Base-by-base conservation (phyloP, 768 basidiomycete genomes). In the Psilocybe subaeruginosa region DNA sequence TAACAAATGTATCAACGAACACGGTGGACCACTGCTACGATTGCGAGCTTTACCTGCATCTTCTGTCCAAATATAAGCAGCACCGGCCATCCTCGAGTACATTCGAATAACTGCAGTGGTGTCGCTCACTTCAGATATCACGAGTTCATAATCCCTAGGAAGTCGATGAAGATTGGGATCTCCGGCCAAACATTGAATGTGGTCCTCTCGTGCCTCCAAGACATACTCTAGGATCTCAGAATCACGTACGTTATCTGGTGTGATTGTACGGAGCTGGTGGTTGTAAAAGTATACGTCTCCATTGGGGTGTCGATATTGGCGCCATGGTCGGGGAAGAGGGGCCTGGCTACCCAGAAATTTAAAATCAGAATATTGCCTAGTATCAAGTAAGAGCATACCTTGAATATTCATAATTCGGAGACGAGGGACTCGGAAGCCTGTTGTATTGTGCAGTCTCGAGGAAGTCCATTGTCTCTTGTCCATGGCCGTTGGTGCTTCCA, bases 221-320 rank as follows among this genome's bases (percentile, higher is more conserved):
- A 80, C 68, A 58, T 75, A 68, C 48, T 62, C 64, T 39, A 79
- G 68, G 50, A 71, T 77, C 8, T 64, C 59, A 8, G 72, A 68
- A 48, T 77, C 66, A 27, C 72, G 70, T 48, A 82, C 73, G 62
- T 81, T 70, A 58, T 80, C 78, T 6, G 77, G 72, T 0, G 80
- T 79, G 49, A 79, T 72, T 52, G 81, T 53, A 17, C 75, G 74
- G 45, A 77, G 64, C 16, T 63, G 60, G 23, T 61, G 61, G 63
- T 81, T 72, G 67, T 76, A 76, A 68, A 73, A 82, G 65, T 82
- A 82, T 47, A 76, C 64, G 69, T 80, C 79, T 68, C 77, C 78
- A 62, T 80, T 81, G n/a, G 80, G 78, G 61, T 82, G 80, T 47
- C 69, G 41, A 58, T 71, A 72, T 57, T 69, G 69, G 47, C 70